Evolutionary conservation across 108 stramenopile genomes (phyloP).

Genomic region (Cyclostephanos invisitatus): DNA sequence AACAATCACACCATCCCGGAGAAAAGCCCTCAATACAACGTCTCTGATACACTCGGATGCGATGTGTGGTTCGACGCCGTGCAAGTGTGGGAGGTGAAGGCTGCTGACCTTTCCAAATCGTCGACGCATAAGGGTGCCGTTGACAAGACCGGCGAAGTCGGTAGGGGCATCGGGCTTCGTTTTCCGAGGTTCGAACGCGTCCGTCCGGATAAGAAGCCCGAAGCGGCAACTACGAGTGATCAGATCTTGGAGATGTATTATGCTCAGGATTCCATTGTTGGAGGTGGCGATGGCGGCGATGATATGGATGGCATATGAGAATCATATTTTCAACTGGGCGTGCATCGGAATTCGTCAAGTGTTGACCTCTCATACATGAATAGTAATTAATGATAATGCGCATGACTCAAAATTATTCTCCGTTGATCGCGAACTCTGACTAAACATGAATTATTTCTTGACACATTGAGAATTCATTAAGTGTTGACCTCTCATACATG

Average conservation of each 20-base stretch:
- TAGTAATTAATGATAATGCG: neutral
- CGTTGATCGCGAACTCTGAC: too few relatives aligned
- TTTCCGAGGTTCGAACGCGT: constrained; percentile 98
- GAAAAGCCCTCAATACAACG: constrained; percentile 84
- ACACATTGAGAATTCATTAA: constrained; percentile 4
- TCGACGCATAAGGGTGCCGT: constrained; percentile 89
- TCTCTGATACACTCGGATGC: constrained; percentile 80
- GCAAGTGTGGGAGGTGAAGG: constrained; percentile 99
- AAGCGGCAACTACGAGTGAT: constrained; percentile 93
- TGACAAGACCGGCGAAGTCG: constrained; percentile 80
- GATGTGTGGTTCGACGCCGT: constrained; percentile 98
- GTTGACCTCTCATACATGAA: neutral
- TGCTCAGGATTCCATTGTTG: constrained; percentile 84
- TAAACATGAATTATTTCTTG: too few relatives aligned
- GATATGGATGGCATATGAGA: constrained; percentile 58
- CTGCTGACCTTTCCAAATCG: constrained; percentile 95
- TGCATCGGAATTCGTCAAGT: neutral
- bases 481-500: neutral
- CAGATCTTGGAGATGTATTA: constrained; percentile 96
- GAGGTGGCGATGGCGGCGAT: constrained; percentile 46
- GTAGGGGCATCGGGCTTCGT: constrained; percentile 96
- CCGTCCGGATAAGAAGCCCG: constrained; percentile 97
- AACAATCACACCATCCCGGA: constrained; percentile 67
- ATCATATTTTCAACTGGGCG: neutral
- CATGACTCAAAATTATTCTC: neutral